Conservation (phyloP, 257 asterid species). For the Nicotiana attenuata region DNA sequence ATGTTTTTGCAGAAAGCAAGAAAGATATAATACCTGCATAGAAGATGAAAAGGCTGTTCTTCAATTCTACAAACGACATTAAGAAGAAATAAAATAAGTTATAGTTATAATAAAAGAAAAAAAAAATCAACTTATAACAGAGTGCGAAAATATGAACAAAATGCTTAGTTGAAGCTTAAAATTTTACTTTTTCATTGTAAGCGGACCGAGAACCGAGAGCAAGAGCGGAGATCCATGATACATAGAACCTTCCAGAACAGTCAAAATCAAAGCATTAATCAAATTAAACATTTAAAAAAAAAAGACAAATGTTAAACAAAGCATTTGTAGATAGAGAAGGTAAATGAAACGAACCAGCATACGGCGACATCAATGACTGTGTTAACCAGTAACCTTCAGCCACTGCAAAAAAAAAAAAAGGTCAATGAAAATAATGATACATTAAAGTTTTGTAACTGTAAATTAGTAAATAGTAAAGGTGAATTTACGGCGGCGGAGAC, state of each 20-base stretch:
- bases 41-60: slow-evolving; percentile 54
- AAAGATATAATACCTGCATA: slow-evolving; percentile 60
- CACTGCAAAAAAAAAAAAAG: slow-evolving; percentile 35
- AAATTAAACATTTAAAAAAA: background rate
- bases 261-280: background rate
- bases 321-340: background rate
- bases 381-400: slow-evolving; percentile 96
- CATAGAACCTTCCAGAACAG: slow-evolving; percentile 70
- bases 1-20: slow-evolving; percentile 4
- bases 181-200: slow-evolving; percentile 53
- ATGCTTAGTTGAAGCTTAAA: slow-evolving; percentile 4
- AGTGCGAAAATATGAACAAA: background rate
- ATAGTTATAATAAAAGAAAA: background rate
- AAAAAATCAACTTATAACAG: background rate
- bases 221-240: slow-evolving; percentile 92
- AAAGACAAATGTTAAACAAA: background rate
- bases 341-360: slow-evolving; percentile 55
- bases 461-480: background rate
- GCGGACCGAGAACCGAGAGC: slow-evolving; percentile 79
- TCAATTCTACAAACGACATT: slow-evolving; percentile 36
- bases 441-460: background rate
- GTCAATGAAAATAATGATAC: background rate
- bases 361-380: slow-evolving; percentile 79
- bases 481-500: slow-evolving; percentile 77
- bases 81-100: background rate